phyloP scores from a whole-genome alignment of 2,329 filamentous ascomycete species.

The Apiospora aurea region DNA sequence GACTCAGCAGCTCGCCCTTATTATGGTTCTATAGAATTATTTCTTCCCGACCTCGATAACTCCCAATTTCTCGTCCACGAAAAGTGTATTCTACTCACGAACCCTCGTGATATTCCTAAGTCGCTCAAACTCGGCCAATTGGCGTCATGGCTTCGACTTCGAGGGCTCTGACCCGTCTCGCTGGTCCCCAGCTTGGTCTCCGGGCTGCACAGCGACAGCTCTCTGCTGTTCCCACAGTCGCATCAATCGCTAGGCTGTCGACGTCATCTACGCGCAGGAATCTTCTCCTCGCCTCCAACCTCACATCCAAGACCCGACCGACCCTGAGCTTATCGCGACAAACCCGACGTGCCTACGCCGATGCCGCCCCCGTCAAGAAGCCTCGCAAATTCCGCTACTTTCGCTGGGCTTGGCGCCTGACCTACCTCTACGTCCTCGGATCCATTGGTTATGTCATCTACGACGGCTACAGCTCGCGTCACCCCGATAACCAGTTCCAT shows the following conservation, averaged over 20 bases:
- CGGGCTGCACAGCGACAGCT: constrained; percentile 36
- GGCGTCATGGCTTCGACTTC: constrained; percentile 46
- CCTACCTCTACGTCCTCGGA: constrained; percentile 76
- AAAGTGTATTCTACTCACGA: background rate
- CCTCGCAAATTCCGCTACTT: constrained; percentile 72
- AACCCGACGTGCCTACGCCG: constrained; percentile 58
- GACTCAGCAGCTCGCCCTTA: constrained; percentile 17
- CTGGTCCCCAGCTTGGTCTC: constrained; percentile 37
- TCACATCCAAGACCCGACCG: constrained; percentile 45
- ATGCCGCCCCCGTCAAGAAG: constrained; percentile 56
- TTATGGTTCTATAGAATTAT: background rate
- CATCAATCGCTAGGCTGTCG: constrained; percentile 39
- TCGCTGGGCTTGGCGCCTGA: constrained; percentile 83
- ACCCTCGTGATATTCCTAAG: background rate
- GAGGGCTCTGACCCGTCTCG: constrained; percentile 49
- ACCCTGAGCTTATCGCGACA: constrained; percentile 43
- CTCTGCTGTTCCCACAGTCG: constrained; percentile 39
- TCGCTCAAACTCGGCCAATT: constrained; percentile 2
- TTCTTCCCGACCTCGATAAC: constrained; percentile 4
- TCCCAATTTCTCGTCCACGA: background rate
- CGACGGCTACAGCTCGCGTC: constrained; percentile 80
- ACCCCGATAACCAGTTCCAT: constrained; percentile 79
- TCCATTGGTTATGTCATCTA: constrained; percentile 77
- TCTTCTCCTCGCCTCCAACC: constrained; percentile 39
- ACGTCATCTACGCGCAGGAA: constrained; percentile 39